Base-by-base conservation (phyloP, 257 asterid species). In the Solanum paucissectum region DNA sequence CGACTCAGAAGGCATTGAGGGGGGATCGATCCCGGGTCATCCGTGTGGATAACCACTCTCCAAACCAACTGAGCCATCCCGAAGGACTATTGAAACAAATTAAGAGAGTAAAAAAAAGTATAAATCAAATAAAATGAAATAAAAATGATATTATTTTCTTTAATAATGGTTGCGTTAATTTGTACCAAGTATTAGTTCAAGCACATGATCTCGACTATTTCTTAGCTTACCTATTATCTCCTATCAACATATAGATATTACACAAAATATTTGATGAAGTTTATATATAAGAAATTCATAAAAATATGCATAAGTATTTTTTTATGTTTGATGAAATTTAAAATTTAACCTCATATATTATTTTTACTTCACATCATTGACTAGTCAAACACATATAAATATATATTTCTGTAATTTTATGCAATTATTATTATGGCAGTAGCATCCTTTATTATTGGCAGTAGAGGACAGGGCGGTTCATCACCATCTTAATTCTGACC, bases 401-500 rank as follows among this genome's bases (percentile, higher is more conserved):
- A 40, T 20, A 73, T 73, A 72, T 21, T 33, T 46, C 2, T 49
- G 9, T 25, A 21, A 85, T 71, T 34, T 87, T 68, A 86, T 88
- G 84, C 89, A 90, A 90, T 91, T 20, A 89, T 18, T 49, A 83
- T 89, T 87, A 23, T 85, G 72, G 87, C 88, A 87, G 91, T 68
- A 81, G 34, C 46, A 37, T 87, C 58, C 16, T 87, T 91, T 89
- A 89, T 87, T 89, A 93, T 87, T 66, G 18, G 73, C 73, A 66
- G 77, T 20, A 16, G 55, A 49, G 88, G 88, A 46, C 89, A 75
- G 88, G 90, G 89, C 7, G 2, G 40, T 49, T 92, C 88, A 88
- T 87, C 92, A 86, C 90, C 91, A 81, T 85, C 87, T 87, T 71
- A 32, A 71, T 71, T 86, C 91, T 90, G 91, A 90, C 91, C 90